These are phyloP conservation scores for Trichoderma sp. DNA, from an alignment of 2,329 filamentous ascomycete genomes.

Conservation along the genomic window DNA sequence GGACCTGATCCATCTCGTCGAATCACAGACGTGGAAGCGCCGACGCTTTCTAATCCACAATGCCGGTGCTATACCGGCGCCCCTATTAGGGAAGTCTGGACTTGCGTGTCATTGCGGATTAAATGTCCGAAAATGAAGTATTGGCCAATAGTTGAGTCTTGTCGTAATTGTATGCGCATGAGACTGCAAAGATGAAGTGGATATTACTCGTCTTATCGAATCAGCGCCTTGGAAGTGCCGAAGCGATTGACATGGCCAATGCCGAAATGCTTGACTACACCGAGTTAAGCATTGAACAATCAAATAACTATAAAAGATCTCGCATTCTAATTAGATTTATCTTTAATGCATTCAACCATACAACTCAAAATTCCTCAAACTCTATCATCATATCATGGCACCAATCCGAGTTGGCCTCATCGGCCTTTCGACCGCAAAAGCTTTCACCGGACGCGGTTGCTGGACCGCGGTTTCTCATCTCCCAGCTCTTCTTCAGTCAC, in stretches of 20 bases:
- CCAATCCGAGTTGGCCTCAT: not conserved
- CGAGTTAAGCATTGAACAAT: not conserved
- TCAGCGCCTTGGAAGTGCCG: not conserved
- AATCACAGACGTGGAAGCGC: not conserved
- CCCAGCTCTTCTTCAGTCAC: slow-evolving; percentile 43
- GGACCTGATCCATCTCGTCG: not conserved
- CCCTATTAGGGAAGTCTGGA: not conserved
- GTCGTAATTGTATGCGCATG: not conserved
- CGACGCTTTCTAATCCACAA: not conserved
- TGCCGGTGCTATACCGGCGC: not conserved
- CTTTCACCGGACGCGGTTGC: slow-evolving; percentile 28
- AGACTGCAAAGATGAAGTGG: not conserved
- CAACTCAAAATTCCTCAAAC: not conserved
- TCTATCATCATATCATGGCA: not conserved
- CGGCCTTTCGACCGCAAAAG: not conserved
- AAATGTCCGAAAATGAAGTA: not conserved
- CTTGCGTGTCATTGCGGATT: not conserved
- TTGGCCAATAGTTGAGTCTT: not conserved
- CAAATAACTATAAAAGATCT: not conserved
- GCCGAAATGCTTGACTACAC: not conserved
- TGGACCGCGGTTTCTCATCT: slow-evolving; percentile 60
- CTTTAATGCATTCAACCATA: not conserved
- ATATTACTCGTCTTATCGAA: not conserved
- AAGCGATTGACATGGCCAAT: not conserved
- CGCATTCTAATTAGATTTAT: not conserved